Percentiles rank a stretch among this genome's conserved stretches.
Conservation (phyloP, 805 yeast genomes). For the Cyberlindnera subsufficiens region DNA sequence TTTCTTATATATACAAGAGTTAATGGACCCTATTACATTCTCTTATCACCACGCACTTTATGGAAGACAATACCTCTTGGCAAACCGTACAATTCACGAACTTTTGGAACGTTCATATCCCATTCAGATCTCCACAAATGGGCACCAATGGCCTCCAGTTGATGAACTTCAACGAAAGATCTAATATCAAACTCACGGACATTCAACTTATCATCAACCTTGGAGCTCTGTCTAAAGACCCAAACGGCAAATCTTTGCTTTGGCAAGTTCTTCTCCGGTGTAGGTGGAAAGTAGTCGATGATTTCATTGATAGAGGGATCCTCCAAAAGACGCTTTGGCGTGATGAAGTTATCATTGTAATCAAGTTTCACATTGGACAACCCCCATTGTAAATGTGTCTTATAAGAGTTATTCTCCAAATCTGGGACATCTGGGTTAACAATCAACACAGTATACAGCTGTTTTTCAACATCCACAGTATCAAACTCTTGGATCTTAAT, state of each 20-base stretch:
- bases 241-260: conserved; percentile 80
- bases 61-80: conserved; percentile 72
- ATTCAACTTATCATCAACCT: conserved; percentile 16
- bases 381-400: conserved; percentile 74
- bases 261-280: conserved; percentile 84
- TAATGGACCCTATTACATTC: conserved; percentile 7
- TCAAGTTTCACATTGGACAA: conserved; percentile 58
- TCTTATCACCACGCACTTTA: conserved; percentile 20
- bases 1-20: conserved; percentile 1
- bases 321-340: conserved; percentile 28
- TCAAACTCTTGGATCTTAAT: conserved; percentile 73
- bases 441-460: conserved; percentile 67
- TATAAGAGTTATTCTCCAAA: conserved; percentile 56
- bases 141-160: conserved; percentile 79
- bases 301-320: conserved; percentile 36
- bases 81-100: conserved; percentile 70
- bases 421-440: conserved; percentile 94
- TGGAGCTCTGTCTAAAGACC: conserved; percentile 72
- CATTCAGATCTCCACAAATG: conserved; percentile 84
- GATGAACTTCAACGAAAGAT: conserved; percentile 47
- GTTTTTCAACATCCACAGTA: conserved; percentile 30
- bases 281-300: conserved; percentile 69
- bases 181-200: conserved; percentile 65
- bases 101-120: conserved; percentile 65
- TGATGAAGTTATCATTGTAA: conserved; percentile 51